Conservation (phyloP, 768 basidiomycete genomes). For the Symmetrospora coprosmae region DNA sequence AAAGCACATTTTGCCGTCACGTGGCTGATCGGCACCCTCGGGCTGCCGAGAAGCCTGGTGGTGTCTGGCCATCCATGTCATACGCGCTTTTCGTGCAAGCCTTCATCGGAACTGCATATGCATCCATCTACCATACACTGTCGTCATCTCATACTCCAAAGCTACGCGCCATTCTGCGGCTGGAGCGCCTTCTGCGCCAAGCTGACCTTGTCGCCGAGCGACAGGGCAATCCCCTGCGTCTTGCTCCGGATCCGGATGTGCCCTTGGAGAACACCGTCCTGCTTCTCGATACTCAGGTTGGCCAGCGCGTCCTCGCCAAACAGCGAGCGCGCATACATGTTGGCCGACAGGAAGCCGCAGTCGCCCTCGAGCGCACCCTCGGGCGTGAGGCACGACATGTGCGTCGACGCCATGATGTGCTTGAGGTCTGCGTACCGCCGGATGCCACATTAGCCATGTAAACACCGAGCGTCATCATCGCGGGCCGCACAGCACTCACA, state of each 20-base stretch:
- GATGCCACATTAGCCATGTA: background rate
- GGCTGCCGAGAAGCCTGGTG: no score
- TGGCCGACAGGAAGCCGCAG: slow-evolving; percentile 91
- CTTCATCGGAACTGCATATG: no score
- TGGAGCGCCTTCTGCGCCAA: slow-evolving; percentile 15
- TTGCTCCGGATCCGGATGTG: slow-evolving; percentile 94
- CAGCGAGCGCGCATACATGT: slow-evolving; percentile 85
- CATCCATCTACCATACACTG: no score
- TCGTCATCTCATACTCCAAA: background rate
- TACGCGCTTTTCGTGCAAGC: no score
- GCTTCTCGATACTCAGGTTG: slow-evolving; percentile 80
- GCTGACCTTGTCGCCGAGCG: slow-evolving; percentile 64
- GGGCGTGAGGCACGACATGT: slow-evolving; percentile 93
- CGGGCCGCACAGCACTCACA: slow-evolving; percentile 28
- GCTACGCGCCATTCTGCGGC: background rate
- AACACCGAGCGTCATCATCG: background rate
- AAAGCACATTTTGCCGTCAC: no score
- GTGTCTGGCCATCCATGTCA: no score
- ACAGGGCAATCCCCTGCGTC: slow-evolving; percentile 92
- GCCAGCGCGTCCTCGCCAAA: slow-evolving; percentile 96
- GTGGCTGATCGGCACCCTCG: no score
- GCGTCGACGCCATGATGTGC: slow-evolving; percentile 91
- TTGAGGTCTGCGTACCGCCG: slow-evolving; percentile 54
- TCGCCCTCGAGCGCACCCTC: slow-evolving; percentile 76
- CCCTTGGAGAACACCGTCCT: slow-evolving; percentile 64